A percentile compares a stretch with the other conserved stretches of the same genome.
These are phyloP conservation scores for Papiliotrema flavescens DNA, from an alignment of 1,284 basidiomycete species.

Conservation along the genomic window DNA sequence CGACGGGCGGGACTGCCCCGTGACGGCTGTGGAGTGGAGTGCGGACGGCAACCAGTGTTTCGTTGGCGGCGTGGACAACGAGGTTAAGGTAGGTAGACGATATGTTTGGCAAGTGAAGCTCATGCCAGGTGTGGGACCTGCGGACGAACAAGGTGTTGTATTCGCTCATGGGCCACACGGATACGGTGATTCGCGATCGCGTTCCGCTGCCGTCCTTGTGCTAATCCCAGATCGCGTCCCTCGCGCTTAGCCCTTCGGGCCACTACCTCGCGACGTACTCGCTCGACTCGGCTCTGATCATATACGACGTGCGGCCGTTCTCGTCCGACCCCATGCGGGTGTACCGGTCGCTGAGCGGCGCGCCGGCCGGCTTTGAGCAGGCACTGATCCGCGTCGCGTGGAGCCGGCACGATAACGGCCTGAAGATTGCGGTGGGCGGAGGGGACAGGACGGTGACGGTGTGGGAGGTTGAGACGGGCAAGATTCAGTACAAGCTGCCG, in stretches of 20 bases:
- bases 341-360: slow-evolving; percentile 72
- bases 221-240: slow-evolving; percentile 58
- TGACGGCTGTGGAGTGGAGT: slow-evolving; percentile 89
- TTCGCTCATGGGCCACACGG: slow-evolving; percentile 72
- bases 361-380: slow-evolving; percentile 87
- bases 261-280: slow-evolving; percentile 79
- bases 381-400: slow-evolving; percentile 74
- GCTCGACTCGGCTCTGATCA: slow-evolving; percentile 77
- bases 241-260: slow-evolving; percentile 84
- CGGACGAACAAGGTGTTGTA: slow-evolving; percentile 75
- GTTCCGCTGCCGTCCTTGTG: neutral
- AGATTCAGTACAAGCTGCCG: slow-evolving; percentile 83
- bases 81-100: slow-evolving; percentile 71
- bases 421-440: slow-evolving; percentile 51
- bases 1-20: slow-evolving; percentile 68
- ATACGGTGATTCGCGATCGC: slow-evolving; percentile 59
- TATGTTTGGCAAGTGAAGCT: neutral
- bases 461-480: slow-evolving; percentile 85
- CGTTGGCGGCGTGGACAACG: slow-evolving; percentile 87
- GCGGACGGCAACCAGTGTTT: slow-evolving; percentile 80
- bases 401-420: slow-evolving; percentile 48
- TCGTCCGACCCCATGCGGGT: slow-evolving; percentile 74
- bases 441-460: slow-evolving; percentile 66
- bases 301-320: slow-evolving; percentile 89
- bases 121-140: slow-evolving; percentile 71